Evolutionary conservation across 192 early-diverging fungal genomes (phyloP).

Genomic region (Piromyces finnis): DNA sequence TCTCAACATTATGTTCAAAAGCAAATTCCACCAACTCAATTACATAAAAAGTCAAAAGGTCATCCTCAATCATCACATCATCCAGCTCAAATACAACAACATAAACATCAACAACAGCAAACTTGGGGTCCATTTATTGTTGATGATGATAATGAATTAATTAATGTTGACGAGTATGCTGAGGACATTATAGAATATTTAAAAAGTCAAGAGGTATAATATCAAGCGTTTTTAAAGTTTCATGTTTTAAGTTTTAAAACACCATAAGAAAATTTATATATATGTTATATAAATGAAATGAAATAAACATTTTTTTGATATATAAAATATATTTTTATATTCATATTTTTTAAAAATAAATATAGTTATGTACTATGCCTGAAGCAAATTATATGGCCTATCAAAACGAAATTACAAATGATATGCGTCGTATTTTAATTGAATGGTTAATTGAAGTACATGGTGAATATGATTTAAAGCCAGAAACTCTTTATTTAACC

Average conservation of each 20-base stretch:
- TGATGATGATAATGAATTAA: not conserved
- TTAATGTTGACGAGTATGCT: not conserved
- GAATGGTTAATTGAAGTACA: constrained; percentile 34
- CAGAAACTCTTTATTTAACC: constrained; percentile 31
- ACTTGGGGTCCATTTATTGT: not conserved
- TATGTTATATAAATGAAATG: too few relatives aligned
- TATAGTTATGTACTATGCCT: constrained; percentile 5
- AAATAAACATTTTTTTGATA: too few relatives aligned
- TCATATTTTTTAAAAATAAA: not conserved
- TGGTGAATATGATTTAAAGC: constrained; percentile 22
- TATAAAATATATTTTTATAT: too few relatives aligned
- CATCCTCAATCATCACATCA: not conserved
- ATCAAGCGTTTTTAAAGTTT: not conserved
- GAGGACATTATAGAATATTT: not conserved
- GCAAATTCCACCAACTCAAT: not conserved
- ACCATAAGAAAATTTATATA: too few relatives aligned
- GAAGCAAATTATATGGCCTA: constrained; percentile 15
- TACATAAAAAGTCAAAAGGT: not conserved
- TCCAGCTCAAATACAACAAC: not conserved
- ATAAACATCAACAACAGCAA: not conserved
- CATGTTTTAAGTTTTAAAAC: too few relatives aligned
- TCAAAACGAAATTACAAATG: constrained; percentile 25
- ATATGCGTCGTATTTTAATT: constrained; percentile 23
- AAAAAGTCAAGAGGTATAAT: not conserved
- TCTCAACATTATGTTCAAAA: not conserved